Evolutionary conservation across 2,329 filamentous ascomycete species (phyloP).

Genomic region (Septoria petroselini): DNA sequence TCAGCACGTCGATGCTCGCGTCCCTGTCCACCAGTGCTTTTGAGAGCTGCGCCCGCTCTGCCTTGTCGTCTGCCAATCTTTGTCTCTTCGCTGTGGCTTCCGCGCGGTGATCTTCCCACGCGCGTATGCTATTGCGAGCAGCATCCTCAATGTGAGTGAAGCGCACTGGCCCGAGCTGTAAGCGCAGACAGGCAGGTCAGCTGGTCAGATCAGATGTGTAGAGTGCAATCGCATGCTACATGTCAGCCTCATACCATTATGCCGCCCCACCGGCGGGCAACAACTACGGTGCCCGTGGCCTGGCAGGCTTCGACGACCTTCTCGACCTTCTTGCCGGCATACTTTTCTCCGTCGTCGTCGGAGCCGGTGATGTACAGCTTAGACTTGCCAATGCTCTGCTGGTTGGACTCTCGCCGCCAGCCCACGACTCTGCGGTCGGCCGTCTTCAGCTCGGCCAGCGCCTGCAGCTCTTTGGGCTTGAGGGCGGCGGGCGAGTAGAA

Average conservation of each 20-base stretch:
- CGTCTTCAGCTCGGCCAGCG: constrained; percentile 43
- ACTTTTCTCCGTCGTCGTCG: constrained; percentile 56
- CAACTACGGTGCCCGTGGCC: constrained; percentile 49
- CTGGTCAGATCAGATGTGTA: too few species aligned
- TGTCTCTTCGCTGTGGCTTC: constrained; percentile 35
- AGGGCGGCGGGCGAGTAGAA: constrained; percentile 49
- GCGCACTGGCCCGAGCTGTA: constrained; percentile 48
- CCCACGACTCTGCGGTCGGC: constrained; percentile 53
- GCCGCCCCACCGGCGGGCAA: constrained; percentile 56
- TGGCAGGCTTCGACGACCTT: constrained; percentile 47
- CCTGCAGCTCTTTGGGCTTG: constrained; percentile 44
- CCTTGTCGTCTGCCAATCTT: constrained; percentile 37
- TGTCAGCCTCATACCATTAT: constrained; percentile 35
- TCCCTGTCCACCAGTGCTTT: constrained; percentile 48
- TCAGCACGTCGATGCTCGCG: constrained; percentile 48
- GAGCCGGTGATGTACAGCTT: constrained; percentile 45
- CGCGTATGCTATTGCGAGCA: constrained; percentile 49
- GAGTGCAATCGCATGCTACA: too few species aligned
- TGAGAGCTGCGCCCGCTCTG: constrained; percentile 39
- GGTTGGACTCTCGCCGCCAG: constrained; percentile 49
- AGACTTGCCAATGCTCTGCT: constrained; percentile 44
- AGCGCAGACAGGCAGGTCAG: not conserved
- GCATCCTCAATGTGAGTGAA: constrained; percentile 53
- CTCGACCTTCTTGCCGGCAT: constrained; percentile 49
- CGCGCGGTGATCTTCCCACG: constrained; percentile 38